Evolutionary conservation across 2,329 filamentous ascomycete genomes (phyloP).

Genomic region (Fusarium sp.): DNA sequence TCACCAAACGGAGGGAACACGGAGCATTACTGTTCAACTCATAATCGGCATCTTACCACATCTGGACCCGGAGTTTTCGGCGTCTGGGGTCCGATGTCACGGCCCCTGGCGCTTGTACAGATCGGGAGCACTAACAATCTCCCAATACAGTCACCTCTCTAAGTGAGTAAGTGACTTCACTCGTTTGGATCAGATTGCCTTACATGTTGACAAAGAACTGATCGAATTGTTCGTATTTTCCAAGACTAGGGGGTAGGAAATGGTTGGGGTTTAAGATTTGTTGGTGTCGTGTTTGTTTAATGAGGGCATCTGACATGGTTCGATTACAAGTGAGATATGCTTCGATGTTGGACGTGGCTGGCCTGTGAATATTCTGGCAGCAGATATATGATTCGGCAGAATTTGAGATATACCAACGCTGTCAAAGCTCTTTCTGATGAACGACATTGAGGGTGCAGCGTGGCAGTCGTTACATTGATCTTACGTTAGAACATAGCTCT

Average conservation of each 20-base stretch:
- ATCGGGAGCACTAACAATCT: slow-evolving; percentile 42
- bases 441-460: background rate
- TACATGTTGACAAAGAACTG: slow-evolving; percentile 1
- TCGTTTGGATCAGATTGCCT: slow-evolving; percentile 1
- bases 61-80: slow-evolving; percentile 42
- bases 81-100: slow-evolving; percentile 26
- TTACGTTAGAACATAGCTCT: background rate
- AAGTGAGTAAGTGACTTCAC: slow-evolving; percentile 10
- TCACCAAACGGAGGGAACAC: slow-evolving; percentile 41
- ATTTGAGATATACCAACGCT: background rate
- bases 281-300: slow-evolving; percentile 38
- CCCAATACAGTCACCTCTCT: slow-evolving; percentile 22
- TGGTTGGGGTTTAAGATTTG: slow-evolving; percentile 36
- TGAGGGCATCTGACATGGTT: slow-evolving; percentile 40
- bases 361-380: slow-evolving; percentile 12
- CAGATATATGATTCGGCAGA: slow-evolving; percentile 12
- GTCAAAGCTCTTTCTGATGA: background rate
- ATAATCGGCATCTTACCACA: slow-evolving; percentile 14
- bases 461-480: background rate
- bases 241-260: slow-evolving; percentile 11
- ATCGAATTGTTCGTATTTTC: slow-evolving; percentile 9
- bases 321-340: slow-evolving; percentile 41
- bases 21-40: slow-evolving; percentile 3
- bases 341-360: slow-evolving; percentile 38
- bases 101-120: slow-evolving; percentile 43